Evolutionary conservation across 108 stramenopile species (phyloP), one percentile per base, ranked within the genome.

Genomic region (Seminavis robusta): DNA sequence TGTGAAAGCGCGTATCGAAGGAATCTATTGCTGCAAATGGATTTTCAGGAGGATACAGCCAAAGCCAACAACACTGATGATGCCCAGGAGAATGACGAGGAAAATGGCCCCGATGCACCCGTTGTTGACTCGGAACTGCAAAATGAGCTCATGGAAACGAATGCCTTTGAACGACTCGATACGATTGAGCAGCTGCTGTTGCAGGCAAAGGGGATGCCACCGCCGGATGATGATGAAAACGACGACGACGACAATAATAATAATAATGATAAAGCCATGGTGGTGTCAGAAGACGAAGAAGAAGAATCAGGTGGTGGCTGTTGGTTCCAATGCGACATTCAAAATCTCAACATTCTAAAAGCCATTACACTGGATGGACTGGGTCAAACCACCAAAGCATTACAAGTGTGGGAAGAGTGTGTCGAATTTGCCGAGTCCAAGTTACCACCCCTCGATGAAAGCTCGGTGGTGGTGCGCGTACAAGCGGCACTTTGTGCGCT

Each of bases 81-180:
- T 58, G 25, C 24, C 23, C 33, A 30, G 4, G 7, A 47, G 33
- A 47, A 63, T 20, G 69, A 47, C 13, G 56, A 53, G 6, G 51
- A 71, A 29, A 65, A 77, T 8, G 79, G 74, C 17, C 69, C 79
- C 8, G 51, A 55, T 6, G 47, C 61, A 38, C 88, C 88, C 6
- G 75, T 90, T 15, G 77, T 90, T 16, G 84, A 90, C 52, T 52
- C 54, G 33, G 79, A 81, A 40, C 71, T 86, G 19, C 88, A 90
- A 58, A 80, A 73, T 53, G 88, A 90, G 41, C 52, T 90, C 0
- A 90, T 90, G 84, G 40, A 44, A 19, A 84, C 81, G 63, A 52
- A 66, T 46, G 68, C 84, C n/a, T 50, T 80, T 27, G 82, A 86
- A 56, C 66, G 88, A 21, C 51, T 90, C 10, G 72, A 76, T 10